Evolutionary conservation across 2,329 filamentous ascomycete species (phyloP).

Genomic region (Colletotrichum cuscutae): DNA sequence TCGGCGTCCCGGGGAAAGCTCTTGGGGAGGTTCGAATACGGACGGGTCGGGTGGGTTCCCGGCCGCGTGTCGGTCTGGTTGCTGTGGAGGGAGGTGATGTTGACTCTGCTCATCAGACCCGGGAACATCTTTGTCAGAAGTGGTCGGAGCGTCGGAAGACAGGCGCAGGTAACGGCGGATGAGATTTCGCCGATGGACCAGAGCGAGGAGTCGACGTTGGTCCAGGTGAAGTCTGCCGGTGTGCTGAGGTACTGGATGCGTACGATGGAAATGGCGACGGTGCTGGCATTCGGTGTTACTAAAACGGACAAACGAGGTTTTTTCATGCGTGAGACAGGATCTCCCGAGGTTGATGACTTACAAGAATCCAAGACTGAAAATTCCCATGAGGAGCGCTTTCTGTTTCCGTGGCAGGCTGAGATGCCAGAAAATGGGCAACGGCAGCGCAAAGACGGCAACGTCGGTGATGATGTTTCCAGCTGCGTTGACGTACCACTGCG

Average conservation of each 20-base stretch:
- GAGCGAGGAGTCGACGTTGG: constrained; percentile 38
- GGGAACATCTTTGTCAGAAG: constrained; percentile 33
- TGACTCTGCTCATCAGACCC: constrained; percentile 20
- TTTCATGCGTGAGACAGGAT: too few relatives aligned
- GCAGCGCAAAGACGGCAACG: constrained; percentile 40
- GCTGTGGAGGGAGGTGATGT: constrained; percentile 22
- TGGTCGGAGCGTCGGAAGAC: constrained; percentile 40
- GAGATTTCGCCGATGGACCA: constrained; percentile 40
- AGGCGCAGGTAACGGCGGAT: constrained; percentile 38
- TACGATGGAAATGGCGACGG: constrained; percentile 39
- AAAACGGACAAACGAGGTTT: not conserved
- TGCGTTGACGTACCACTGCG: constrained; percentile 41
- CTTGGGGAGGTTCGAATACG: constrained; percentile 10
- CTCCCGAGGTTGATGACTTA: constrained; percentile 26
- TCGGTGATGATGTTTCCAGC: constrained; percentile 43
- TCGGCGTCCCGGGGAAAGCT: constrained; percentile 12
- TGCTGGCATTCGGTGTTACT: constrained; percentile 23
- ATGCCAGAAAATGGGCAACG: constrained; percentile 40
- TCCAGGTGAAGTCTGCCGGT: constrained; percentile 37
- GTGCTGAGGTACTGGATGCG: constrained; percentile 37
- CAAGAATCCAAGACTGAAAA: constrained; percentile 44
- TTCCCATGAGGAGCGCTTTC: constrained; percentile 39
- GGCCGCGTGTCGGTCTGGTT: constrained; percentile 17
- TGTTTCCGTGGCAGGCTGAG: constrained; percentile 39
- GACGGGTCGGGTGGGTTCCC: not conserved